Base-by-base conservation (phyloP, 768 basidiomycete species). In the Rhodotorula babjevae region DNA sequence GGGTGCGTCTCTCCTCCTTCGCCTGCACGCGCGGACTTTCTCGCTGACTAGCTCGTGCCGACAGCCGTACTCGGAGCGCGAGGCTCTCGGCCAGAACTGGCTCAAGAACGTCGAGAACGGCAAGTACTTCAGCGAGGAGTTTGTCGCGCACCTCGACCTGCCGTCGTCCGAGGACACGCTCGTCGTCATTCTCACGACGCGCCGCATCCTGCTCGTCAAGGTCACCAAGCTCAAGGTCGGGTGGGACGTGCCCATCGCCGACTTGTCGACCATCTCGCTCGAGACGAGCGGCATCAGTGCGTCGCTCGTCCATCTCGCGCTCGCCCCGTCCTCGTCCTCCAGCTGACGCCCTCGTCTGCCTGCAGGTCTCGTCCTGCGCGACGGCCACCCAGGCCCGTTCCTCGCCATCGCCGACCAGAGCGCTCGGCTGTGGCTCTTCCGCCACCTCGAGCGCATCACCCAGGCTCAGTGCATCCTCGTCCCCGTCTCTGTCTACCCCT, bases 21-120 rank as follows among this genome's bases (percentile, higher is more conserved):
- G 5, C 44, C 3, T 46, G 14, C 53, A 71, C 46, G 31, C 19
- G 1, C 36, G 16, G 16, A 36, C 1, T 21, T 1, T 10, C 19
- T 7, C 31, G 21, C 33, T 36, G 10, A 27, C 31, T 64, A 62
- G 59, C 72, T 42, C 25, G 8, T 9, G 7, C 11, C 49, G 50
- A 52, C 50, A 95, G 92, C 87, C 95, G 1, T 98, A 91, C 82
- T 90, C 91, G 61, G 85, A 87, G 49, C 88, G 93, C 12, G 94
- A 96, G 80, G 92, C 94, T 0, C 82, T 91, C 15, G 96, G 96
- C 12, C 96, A 98, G 81, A 92, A 89, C 77, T 98, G 96, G 95
- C 89, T 98, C 85, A 91, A 88, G 82, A 95, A 97, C 79, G 81
- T 98, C 25, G 92, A 93, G 75, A 88, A 91, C 69, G 96, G 95